Evolutionary conservation across 2,329 filamentous ascomycete genomes (phyloP).

Genomic region (Claviceps cyperi): DNA sequence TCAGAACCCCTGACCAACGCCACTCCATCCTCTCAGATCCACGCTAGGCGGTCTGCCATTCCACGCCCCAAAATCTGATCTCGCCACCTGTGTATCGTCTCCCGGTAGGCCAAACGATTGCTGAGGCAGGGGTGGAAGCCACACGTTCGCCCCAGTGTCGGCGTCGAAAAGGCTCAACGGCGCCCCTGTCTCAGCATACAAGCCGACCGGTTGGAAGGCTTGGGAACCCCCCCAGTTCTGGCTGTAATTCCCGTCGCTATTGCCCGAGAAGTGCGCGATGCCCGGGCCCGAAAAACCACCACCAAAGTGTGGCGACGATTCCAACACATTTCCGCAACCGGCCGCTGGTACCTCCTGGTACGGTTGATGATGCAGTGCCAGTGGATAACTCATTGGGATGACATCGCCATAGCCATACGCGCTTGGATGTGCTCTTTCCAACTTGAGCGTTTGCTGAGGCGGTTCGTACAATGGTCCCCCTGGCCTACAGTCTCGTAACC

Average conservation of each 20-base stretch:
- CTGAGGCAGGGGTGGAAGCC: background rate
- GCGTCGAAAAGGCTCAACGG: background rate
- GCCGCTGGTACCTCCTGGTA: background rate
- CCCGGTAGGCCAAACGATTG: background rate
- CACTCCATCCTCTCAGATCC: background rate
- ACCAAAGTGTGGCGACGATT: background rate
- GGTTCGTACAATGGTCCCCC: background rate
- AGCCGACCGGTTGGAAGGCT: background rate
- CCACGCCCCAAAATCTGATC: background rate
- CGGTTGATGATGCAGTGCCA: background rate
- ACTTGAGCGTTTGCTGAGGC: background rate
- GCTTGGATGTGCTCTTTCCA: background rate
- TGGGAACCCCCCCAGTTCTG: background rate
- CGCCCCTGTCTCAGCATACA: background rate
- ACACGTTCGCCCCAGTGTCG: background rate
- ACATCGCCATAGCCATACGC: background rate
- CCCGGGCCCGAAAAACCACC: background rate
- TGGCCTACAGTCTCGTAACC: conserved; percentile 11
- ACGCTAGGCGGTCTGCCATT: background rate
- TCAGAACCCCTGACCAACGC: background rate
- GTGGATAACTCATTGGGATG: background rate
- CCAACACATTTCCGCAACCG: background rate
- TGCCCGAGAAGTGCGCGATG: background rate
- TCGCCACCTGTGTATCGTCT: conserved; percentile 1
- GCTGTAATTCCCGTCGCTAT: background rate